Evolutionary conservation across 768 basidiomycete species (phyloP).

Genomic region (Pleurotus djamor): DNA sequence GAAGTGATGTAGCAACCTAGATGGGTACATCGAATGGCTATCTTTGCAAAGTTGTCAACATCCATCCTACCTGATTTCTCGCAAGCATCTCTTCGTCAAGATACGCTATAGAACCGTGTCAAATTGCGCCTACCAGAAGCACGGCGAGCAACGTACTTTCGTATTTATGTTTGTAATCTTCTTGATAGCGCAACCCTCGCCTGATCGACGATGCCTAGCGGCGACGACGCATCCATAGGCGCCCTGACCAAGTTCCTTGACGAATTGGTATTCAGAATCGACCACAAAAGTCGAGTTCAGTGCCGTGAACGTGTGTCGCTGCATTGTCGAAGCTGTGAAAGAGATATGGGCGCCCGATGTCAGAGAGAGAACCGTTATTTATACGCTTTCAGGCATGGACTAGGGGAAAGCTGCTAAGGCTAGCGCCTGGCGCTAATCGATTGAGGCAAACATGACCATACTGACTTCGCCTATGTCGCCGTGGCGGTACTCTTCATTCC

Average conservation of each 20-base stretch:
- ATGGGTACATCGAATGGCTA: constrained; percentile 3
- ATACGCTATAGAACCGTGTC: constrained; percentile 62
- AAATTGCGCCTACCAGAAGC: background rate
- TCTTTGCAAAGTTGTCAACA: constrained; percentile 1
- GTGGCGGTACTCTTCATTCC: too few species aligned
- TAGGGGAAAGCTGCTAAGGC: background rate
- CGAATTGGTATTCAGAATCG: constrained; percentile 87
- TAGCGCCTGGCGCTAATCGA: background rate
- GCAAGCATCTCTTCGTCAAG: constrained; percentile 92
- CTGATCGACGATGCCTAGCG: constrained; percentile 78
- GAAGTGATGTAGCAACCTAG: constrained; percentile 92
- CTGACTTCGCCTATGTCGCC: background rate
- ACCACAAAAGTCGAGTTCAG: constrained; percentile 88
- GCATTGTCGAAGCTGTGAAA: constrained; percentile 38
- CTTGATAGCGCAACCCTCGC: constrained; percentile 93
- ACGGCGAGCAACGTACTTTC: constrained; percentile 50
- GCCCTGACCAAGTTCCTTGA: constrained; percentile 96
- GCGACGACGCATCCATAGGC: constrained; percentile 92
- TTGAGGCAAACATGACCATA: background rate
- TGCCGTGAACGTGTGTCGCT: constrained; percentile 76
- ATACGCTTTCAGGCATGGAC: background rate
- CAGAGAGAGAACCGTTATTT: background rate
- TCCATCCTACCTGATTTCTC: constrained; percentile 81
- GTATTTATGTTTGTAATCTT: constrained; percentile 95
- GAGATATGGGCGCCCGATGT: constrained; percentile 7